Evolutionary conservation across 805 yeast species (phyloP).

Genomic region (Saitoella complicata): DNA sequence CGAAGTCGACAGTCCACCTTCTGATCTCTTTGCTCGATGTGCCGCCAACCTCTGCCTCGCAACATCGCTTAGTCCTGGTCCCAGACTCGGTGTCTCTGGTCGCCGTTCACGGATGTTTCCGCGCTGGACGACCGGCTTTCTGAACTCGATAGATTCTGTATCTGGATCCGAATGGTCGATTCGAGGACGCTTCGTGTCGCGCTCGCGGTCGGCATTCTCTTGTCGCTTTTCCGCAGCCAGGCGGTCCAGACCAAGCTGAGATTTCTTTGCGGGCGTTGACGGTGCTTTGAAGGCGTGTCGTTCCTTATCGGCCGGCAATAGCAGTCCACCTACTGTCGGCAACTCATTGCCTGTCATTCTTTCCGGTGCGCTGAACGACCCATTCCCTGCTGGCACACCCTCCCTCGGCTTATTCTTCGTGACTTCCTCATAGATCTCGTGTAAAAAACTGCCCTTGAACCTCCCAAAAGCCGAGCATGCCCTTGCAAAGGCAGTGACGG

Average conservation of each 20-base stretch:
- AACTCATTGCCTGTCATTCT: not conserved
- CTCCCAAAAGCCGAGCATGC: conserved; percentile 17
- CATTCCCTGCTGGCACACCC: not conserved
- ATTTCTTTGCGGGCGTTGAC: not conserved
- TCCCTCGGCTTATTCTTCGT: not conserved
- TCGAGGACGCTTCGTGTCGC: not conserved
- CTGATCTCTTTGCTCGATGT: not conserved
- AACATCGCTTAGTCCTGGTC: not conserved
- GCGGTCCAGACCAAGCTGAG: not conserved
- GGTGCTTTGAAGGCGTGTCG: not conserved
- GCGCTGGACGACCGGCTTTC: not conserved
- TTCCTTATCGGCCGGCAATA: not conserved
- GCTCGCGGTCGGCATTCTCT: not conserved
- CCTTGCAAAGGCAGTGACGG: conserved; percentile 8
- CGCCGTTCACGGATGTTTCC: not conserved
- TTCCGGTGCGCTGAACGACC: not conserved
- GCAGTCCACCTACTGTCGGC: not conserved
- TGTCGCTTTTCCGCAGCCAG: not conserved
- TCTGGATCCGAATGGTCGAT: not conserved
- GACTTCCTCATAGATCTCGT: conserved; percentile 7
- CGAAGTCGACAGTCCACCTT: not conserved
- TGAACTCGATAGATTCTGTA: not conserved
- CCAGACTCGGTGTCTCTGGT: not conserved
- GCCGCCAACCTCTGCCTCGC: not conserved
- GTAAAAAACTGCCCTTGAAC: conserved; percentile 13